These are phyloP conservation scores for Colletotrichum acutatum DNA, from an alignment of 2,329 filamentous ascomycete genomes.

Conservation along the genomic window DNA sequence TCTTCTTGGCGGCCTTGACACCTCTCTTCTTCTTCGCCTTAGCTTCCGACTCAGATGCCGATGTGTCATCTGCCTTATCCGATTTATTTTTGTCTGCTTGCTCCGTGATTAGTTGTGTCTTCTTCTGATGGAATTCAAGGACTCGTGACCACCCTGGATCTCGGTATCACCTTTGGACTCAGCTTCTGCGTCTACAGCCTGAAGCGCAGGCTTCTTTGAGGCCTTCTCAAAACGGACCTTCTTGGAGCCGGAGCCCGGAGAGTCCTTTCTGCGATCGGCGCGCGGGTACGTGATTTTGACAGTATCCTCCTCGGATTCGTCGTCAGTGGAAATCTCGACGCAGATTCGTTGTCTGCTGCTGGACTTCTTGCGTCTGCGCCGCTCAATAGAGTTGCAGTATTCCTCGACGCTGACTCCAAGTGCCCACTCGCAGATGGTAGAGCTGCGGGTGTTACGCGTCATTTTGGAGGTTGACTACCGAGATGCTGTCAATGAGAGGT, in stretches of 20 bases:
- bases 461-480: not conserved
- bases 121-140: slow-evolving; percentile 14
- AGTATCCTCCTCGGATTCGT: slow-evolving; percentile 61
- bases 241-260: slow-evolving; percentile 42
- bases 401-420: slow-evolving; percentile 49
- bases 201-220: slow-evolving; percentile 51
- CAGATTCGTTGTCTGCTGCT: slow-evolving; percentile 40
- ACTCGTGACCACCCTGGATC: slow-evolving; percentile 3
- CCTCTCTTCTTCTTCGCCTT: slow-evolving; percentile 30
- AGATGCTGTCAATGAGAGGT: not conserved
- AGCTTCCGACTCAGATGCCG: slow-evolving; percentile 22
- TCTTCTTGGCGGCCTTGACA: slow-evolving; percentile 21
- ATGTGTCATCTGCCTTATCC: slow-evolving; percentile 27
- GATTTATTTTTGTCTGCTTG: slow-evolving; percentile 7
- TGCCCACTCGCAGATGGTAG: slow-evolving; percentile 52
- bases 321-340: slow-evolving; percentile 60
- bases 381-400: slow-evolving; percentile 36
- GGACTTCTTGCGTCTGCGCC: slow-evolving; percentile 23
- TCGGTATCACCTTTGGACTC: slow-evolving; percentile 31
- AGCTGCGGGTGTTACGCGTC: slow-evolving; percentile 28
- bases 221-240: slow-evolving; percentile 56
- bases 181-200: slow-evolving; percentile 39
- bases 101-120: slow-evolving; percentile 18
- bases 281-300: slow-evolving; percentile 62
- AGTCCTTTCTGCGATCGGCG: slow-evolving; percentile 37